These are phyloP conservation scores for Spathaspora passalidarum DNA, from an alignment of 805 yeast species.

Conservation along the genomic window DNA sequence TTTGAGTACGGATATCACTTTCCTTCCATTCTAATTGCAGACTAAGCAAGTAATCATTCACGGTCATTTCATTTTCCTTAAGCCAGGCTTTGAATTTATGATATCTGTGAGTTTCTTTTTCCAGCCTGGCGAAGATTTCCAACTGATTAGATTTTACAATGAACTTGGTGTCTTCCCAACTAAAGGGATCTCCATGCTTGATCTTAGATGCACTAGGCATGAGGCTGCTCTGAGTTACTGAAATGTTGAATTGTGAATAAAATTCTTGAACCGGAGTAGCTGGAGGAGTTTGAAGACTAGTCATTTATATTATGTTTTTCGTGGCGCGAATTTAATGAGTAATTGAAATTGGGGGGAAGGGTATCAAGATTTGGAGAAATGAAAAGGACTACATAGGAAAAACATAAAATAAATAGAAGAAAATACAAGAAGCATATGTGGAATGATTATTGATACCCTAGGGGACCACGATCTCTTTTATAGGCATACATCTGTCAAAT, in stretches of 20 bases:
- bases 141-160: conserved; percentile 42
- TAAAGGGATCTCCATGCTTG: conserved; percentile 33
- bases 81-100: conserved; percentile 43
- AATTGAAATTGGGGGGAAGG: background rate
- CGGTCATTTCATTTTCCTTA: conserved; percentile 28
- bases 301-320: background rate
- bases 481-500: too few species aligned
- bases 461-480: too few species aligned
- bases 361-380: too few species aligned
- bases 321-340: background rate
- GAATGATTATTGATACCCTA: too few species aligned
- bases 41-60: conserved; percentile 48
- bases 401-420: too few species aligned
- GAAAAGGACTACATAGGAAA: too few species aligned
- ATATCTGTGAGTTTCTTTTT: conserved; percentile 42
- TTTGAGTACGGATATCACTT: conserved; percentile 15
- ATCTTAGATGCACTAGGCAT: conserved; percentile 38
- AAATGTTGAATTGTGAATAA: conserved; percentile 10
- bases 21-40: conserved; percentile 52
- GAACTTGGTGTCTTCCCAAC: conserved; percentile 43
- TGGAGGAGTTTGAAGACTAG: conserved; percentile 10
- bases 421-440: too few species aligned
- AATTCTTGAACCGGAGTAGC: conserved; percentile 8
- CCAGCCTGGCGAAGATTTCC: conserved; percentile 48
- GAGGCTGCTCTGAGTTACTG: conserved; percentile 25